These are phyloP conservation scores for Raphidocelis subcapitata DNA, from an alignment of 139 green algal genomes.

Conservation along the genomic window DNA sequence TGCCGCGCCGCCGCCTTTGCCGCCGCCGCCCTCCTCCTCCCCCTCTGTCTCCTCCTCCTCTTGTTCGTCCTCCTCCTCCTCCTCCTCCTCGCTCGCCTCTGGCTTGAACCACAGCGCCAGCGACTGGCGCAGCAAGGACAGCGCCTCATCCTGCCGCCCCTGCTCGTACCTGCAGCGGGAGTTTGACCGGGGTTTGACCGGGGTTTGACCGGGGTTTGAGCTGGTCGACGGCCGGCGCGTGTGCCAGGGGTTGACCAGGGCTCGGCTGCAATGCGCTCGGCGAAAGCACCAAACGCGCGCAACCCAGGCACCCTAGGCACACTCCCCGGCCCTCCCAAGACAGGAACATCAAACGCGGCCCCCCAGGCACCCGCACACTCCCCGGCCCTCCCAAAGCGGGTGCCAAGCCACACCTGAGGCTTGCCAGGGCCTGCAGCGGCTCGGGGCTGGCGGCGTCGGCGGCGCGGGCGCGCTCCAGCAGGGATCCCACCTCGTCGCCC, in stretches of 20 bases:
- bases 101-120: conserved; percentile 71
- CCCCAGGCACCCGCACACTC: too few relatives aligned
- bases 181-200: not conserved
- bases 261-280: too few relatives aligned
- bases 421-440: conserved; percentile 64
- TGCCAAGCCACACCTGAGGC: conserved; percentile 46
- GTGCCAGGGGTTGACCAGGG: too few relatives aligned
- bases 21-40: not conserved
- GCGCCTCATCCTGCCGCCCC: conserved; percentile 60
- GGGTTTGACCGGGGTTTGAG: too few relatives aligned
- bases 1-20: too few relatives aligned
- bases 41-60: conserved; percentile 13
- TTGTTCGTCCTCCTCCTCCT: conserved; percentile 27
- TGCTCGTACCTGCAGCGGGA: conserved; percentile 33
- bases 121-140: conserved; percentile 57
- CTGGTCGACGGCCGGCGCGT: too few relatives aligned
- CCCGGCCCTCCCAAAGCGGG: too few relatives aligned
- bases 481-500: conserved; percentile 45
- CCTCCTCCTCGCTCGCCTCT: conserved; percentile 22
- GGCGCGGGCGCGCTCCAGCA: conserved; percentile 44
- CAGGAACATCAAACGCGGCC: too few relatives aligned
- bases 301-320: not conserved
- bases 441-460: conserved; percentile 55
- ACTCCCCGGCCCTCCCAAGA: too few relatives aligned
- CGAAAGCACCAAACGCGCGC: too few relatives aligned